These are phyloP conservation scores for Galerina sulciceps DNA, from an alignment of 768 basidiomycete genomes.

Conservation along the genomic window DNA sequence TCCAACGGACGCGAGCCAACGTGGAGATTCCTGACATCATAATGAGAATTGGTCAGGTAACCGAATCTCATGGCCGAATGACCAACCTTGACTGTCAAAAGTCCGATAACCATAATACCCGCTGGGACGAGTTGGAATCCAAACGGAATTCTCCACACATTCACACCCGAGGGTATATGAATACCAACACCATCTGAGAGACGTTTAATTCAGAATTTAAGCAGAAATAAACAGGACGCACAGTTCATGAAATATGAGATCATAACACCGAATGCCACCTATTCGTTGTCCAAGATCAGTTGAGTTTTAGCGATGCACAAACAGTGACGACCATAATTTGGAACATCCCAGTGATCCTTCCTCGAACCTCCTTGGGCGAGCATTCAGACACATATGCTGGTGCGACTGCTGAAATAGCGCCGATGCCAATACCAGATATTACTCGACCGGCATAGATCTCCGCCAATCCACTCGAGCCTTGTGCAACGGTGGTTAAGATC, in stretches of 20 bases:
- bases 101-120: constrained; percentile 69
- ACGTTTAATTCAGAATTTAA: not conserved
- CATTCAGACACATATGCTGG: constrained; percentile 90
- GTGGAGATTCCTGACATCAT: constrained; percentile 64
- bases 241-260: constrained; percentile 83
- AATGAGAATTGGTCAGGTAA: not conserved
- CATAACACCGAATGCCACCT: constrained; percentile 82
- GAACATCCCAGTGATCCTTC: constrained; percentile 84
- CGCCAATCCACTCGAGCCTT: constrained; percentile 51
- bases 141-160: constrained; percentile 75
- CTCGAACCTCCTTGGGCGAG: constrained; percentile 84
- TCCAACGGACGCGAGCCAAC: constrained; percentile 73
- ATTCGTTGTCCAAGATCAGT: not conserved
- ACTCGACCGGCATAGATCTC: constrained; percentile 85
- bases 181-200: constrained; percentile 60
- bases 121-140: constrained; percentile 78
- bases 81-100: constrained; percentile 64
- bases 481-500: constrained; percentile 75
- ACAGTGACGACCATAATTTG: constrained; percentile 69
- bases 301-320: not conserved
- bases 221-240: constrained; percentile 36
- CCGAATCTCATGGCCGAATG: no score
- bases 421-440: constrained; percentile 79
- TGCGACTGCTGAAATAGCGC: constrained; percentile 81
- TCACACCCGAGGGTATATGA: constrained; percentile 48